A percentile compares a stretch with the other conserved stretches of the same genome.
Conservation (phyloP, 2,329 filamentous ascomycete species). For the Didymella lethalis region DNA sequence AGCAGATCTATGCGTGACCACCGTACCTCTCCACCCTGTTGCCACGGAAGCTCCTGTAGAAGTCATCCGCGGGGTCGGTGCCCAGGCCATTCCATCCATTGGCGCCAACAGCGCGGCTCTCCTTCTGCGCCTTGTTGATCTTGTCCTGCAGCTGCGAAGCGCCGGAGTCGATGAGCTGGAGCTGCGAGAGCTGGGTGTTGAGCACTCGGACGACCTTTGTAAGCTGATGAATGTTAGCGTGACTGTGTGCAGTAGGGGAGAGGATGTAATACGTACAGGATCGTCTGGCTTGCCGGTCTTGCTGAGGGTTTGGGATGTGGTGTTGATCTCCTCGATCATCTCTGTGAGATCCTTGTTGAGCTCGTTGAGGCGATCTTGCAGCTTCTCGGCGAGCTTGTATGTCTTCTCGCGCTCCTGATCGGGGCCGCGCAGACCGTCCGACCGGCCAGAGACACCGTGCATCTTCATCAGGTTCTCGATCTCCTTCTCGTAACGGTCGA, state of each 20-base stretch:
- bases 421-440: slow-evolving; percentile 80
- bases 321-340: slow-evolving; percentile 99
- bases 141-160: slow-evolving; percentile 82
- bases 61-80: slow-evolving; percentile 81
- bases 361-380: slow-evolving; percentile 88
- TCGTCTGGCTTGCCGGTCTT: slow-evolving; percentile 79
- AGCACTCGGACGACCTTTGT: slow-evolving; percentile 95
- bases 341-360: slow-evolving; percentile 91
- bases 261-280: slow-evolving; percentile 32
- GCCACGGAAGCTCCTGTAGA: slow-evolving; percentile 90
- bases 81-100: slow-evolving; percentile 61
- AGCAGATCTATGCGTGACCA: slow-evolving; percentile 25
- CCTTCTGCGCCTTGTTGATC: slow-evolving; percentile 82
- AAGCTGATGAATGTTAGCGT: slow-evolving; percentile 63
- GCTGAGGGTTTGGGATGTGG: slow-evolving; percentile 85
- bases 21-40: slow-evolving; percentile 44
- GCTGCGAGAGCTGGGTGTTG: slow-evolving; percentile 88
- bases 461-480: slow-evolving; percentile 93
- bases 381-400: slow-evolving; percentile 91
- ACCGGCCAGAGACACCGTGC: slow-evolving; percentile 68
- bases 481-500: slow-evolving; percentile 90
- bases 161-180: slow-evolving; percentile 92
- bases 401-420: slow-evolving; percentile 96
- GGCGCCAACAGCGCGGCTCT: slow-evolving; percentile 67
- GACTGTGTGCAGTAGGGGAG: background rate